A percentile compares a stretch with the other conserved stretches of the same genome.
phyloP scores from a whole-genome alignment of 2,329 filamentous ascomycete genomes.

The Cordyceps fumosorosea region DNA sequence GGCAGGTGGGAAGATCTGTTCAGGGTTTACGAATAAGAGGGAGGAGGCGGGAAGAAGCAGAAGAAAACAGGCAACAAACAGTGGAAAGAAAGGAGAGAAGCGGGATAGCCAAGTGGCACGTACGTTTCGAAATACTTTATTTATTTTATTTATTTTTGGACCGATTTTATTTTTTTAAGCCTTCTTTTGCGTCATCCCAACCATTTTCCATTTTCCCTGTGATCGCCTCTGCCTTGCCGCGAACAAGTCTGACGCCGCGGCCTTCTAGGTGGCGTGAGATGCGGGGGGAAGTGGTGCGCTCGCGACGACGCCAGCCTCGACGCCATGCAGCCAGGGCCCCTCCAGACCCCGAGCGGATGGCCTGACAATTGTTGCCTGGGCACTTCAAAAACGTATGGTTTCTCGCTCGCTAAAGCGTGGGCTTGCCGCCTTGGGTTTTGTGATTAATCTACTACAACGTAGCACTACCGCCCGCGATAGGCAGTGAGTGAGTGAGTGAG shows the following conservation, averaged over 20 bases:
- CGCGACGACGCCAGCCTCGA: not conserved
- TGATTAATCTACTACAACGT: too few species aligned
- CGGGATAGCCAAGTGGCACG: not conserved
- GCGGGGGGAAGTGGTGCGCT: conserved; percentile 8
- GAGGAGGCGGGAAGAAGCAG: not conserved
- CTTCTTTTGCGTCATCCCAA: too few species aligned
- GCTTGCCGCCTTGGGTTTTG: too few species aligned
- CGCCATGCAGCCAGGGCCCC: not conserved
- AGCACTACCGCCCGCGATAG: too few species aligned
- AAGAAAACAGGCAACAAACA: not conserved
- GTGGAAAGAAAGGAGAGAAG: not conserved
- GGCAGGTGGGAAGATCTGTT: not conserved
- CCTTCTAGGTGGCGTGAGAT: conserved; percentile 3
- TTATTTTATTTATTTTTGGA: too few species aligned
- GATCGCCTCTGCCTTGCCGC: too few species aligned
- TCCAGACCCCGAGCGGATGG: not conserved
- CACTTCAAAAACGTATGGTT: not conserved
- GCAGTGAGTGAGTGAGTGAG: too few species aligned
- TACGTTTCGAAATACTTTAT: too few species aligned
- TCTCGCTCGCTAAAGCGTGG: too few species aligned
- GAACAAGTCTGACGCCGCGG: not conserved
- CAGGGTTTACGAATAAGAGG: not conserved
- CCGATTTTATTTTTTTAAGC: too few species aligned
- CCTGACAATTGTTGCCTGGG: not conserved
- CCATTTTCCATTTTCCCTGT: too few species aligned